phyloP scores from a whole-genome alignment of 495 filamentous ascomycete species.

The Talaromyces stipitatus region DNA sequence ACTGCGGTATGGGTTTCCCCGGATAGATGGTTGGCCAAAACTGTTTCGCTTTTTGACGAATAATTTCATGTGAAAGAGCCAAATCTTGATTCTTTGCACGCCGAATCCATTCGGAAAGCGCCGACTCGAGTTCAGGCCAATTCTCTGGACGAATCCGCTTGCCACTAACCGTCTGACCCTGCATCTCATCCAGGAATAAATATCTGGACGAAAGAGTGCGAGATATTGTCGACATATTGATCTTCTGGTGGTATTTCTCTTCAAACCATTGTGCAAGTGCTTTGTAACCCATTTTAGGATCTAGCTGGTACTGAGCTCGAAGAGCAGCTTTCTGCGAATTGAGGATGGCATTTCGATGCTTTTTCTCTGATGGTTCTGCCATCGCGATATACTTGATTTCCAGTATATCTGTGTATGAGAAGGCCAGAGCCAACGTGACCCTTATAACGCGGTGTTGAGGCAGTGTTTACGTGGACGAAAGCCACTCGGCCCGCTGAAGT shows the following conservation, averaged over 20 bases:
- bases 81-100: constrained; percentile 8
- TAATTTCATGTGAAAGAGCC: constrained; percentile 5
- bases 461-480: neutral
- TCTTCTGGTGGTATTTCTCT: neutral
- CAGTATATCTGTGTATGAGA: neutral
- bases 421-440: neutral
- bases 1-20: constrained; percentile 10
- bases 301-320: neutral
- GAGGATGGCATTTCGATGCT: constrained; percentile 2
- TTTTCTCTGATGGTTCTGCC: neutral
- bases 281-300: neutral
- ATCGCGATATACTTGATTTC: neutral
- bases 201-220: neutral
- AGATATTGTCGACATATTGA: neutral
- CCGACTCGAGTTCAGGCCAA: constrained; percentile 12
- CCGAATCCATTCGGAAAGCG: constrained; percentile 11
- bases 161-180: neutral
- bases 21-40: constrained; percentile 10
- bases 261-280: constrained; percentile 2
- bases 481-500: neutral
- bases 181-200: neutral
- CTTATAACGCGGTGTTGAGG: neutral
- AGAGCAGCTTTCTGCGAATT: neutral
- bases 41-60: constrained; percentile 9
- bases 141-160: neutral